Conservation (phyloP, 306 rosid species). For the Medicago truncatula region DNA sequence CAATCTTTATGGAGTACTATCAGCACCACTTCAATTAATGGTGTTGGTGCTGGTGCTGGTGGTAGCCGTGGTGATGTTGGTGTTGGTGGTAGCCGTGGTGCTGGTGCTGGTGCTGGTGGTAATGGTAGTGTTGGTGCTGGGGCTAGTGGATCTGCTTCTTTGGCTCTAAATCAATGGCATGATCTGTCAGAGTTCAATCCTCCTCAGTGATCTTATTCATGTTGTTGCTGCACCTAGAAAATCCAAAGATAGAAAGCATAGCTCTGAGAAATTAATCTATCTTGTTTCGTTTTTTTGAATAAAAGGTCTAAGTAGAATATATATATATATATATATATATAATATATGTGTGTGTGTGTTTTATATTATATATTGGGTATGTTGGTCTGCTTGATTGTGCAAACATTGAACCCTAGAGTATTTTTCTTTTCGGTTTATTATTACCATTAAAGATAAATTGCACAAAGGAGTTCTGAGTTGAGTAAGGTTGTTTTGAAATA, state of each 20-base stretch:
- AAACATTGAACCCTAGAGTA: conserved; percentile 32
- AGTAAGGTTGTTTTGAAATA: conserved; percentile 38
- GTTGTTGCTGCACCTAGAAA: conserved; percentile 2
- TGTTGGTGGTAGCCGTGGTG: background rate
- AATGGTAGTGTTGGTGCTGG: background rate
- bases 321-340: background rate
- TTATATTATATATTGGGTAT: conserved; percentile 12
- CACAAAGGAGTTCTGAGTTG: conserved; percentile 49
- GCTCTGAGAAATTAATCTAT: conserved; percentile 15
- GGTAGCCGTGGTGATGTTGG: background rate
- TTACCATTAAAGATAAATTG: conserved; percentile 11
- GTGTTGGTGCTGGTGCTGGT: background rate
- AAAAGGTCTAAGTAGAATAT: background rate
- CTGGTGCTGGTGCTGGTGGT: background rate
- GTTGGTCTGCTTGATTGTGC: conserved; percentile 27
- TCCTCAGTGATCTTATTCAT: conserved; percentile 43
- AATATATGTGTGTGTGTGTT: background rate
- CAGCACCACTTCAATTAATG: conserved; percentile 36
- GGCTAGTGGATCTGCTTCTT: conserved; percentile 26
- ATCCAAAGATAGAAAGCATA: background rate
- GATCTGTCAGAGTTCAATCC: conserved; percentile 47
- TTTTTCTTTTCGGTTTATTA: background rate
- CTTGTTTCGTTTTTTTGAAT: conserved; percentile 17
- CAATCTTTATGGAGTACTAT: conserved; percentile 55
- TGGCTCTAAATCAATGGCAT: conserved; percentile 53